Conservation (phyloP, 345 rosid genomes). For the Aquilaria yunnanensis region DNA sequence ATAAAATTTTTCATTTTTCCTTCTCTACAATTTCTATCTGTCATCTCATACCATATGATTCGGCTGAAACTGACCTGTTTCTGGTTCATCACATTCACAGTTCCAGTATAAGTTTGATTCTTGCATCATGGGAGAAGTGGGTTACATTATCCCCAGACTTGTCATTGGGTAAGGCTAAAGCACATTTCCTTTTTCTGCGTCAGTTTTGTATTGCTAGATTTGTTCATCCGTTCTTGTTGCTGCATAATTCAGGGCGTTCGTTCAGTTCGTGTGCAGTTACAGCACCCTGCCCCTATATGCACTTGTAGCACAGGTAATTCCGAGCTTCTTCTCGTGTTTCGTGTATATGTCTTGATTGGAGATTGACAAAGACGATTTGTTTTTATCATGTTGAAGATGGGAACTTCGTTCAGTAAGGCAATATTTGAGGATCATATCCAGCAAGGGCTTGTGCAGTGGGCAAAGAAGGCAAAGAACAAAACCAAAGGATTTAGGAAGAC, state of each 20-base stretch:
- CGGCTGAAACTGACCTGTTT: neutral
- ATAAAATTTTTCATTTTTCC: neutral
- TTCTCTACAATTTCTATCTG: too few relatives aligned
- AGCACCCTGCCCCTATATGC: slow-evolving; percentile 90
- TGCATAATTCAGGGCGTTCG: slow-evolving; percentile 31
- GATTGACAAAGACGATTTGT: neutral
- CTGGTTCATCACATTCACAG: slow-evolving; percentile 25
- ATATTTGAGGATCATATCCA: slow-evolving; percentile 72
- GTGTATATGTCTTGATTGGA: too few relatives aligned
- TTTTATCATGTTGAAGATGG: slow-evolving; percentile 51
- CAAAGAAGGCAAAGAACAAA: slow-evolving; percentile 44
- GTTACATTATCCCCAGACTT: slow-evolving; percentile 59
- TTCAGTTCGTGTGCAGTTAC: slow-evolving; percentile 83
- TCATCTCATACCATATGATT: neutral
- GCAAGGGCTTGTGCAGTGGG: slow-evolving; percentile 69
- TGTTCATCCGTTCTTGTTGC: neutral
- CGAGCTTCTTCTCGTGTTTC: too few relatives aligned
- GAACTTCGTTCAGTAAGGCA: slow-evolving; percentile 63
- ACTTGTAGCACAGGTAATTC: slow-evolving; percentile 65
- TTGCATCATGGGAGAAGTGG: slow-evolving; percentile 69
- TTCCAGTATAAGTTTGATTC: slow-evolving; percentile 59
- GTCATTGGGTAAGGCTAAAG: slow-evolving; percentile 51
- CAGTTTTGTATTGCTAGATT: neutral
- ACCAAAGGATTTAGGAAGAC: slow-evolving; percentile 34
- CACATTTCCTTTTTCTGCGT: neutral